phyloP scores from a whole-genome alignment of 257 asterid genomes.

The Przewalskia tangutica region DNA sequence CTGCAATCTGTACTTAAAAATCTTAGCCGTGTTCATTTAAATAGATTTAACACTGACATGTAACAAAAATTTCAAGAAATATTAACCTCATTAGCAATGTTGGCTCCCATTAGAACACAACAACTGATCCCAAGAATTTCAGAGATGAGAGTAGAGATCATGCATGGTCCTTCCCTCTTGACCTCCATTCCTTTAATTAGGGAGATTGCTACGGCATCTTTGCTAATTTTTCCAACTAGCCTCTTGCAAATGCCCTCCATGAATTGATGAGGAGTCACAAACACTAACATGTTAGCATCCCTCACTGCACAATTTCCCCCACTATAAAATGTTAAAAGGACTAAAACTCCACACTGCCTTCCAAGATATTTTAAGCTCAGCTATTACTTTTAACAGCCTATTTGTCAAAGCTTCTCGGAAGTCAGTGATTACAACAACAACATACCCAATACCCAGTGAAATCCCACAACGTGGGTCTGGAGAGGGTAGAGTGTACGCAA shows the following conservation, averaged over 20 bases:
- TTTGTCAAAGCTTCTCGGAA: no score
- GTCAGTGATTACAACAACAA: no score
- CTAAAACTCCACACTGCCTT: not conserved
- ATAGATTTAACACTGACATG: not conserved
- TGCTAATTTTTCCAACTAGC: slow-evolving; percentile 47
- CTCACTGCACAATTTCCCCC: slow-evolving; percentile 35
- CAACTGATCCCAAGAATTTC: slow-evolving; percentile 56
- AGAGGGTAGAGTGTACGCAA: no score
- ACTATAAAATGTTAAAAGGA: not conserved
- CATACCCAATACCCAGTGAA: no score
- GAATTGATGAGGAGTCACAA: slow-evolving; percentile 88
- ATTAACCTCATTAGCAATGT: slow-evolving; percentile 80
- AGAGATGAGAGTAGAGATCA: slow-evolving; percentile 74
- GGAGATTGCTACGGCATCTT: slow-evolving; percentile 66
- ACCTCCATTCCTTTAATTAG: slow-evolving; percentile 87
- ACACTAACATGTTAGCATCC: slow-evolving; percentile 74
- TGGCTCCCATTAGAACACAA: slow-evolving; percentile 89
- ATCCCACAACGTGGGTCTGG: no score
- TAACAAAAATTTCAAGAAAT: not conserved
- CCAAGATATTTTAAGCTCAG: not conserved
- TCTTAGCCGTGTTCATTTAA: not conserved
- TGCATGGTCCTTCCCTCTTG: slow-evolving; percentile 88
- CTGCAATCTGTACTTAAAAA: slow-evolving; percentile 52
- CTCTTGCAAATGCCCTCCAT: slow-evolving; percentile 82
- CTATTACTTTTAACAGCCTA: not conserved